A percentile compares a stretch with the other conserved stretches of the same genome.
These are phyloP conservation scores for Sporothrix euskadiensis DNA, from an alignment of 2,329 filamentous ascomycete species.

Conservation along the genomic window DNA sequence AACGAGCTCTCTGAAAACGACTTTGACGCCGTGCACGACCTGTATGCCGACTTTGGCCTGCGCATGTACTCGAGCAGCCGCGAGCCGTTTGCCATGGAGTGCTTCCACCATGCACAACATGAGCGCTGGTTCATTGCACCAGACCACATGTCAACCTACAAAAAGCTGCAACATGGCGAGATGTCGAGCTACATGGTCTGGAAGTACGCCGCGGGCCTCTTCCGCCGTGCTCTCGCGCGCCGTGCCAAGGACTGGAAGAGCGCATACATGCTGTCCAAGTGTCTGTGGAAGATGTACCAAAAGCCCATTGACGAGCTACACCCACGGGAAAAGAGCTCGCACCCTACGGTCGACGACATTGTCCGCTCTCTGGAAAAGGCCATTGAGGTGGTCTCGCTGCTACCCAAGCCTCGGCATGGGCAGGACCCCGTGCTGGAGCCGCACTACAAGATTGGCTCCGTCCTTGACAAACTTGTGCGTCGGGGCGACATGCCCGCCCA, in stretches of 20 bases:
- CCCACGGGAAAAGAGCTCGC: constrained; percentile 44
- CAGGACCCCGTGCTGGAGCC: constrained; percentile 82
- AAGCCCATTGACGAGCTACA: constrained; percentile 49
- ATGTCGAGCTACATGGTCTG: constrained; percentile 63
- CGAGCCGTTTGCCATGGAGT: constrained; percentile 64
- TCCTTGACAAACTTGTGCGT: constrained; percentile 77
- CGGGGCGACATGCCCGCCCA: constrained; percentile 50
- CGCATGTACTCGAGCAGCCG: constrained; percentile 63
- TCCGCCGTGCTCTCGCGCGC: constrained; percentile 56
- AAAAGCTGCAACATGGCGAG: constrained; percentile 54
- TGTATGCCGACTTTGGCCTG: constrained; percentile 63
- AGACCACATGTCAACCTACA: constrained; percentile 53
- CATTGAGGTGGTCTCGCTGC: constrained; percentile 51
- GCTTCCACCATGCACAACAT: constrained; percentile 58
- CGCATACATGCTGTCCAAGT: constrained; percentile 62
- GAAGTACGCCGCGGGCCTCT: constrained; percentile 60
- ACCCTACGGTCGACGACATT: constrained; percentile 46
- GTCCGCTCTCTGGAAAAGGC: constrained; percentile 54
- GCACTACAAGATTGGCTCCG: constrained; percentile 84
- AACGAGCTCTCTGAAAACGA: constrained; percentile 45
- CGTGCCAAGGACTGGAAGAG: constrained; percentile 61
- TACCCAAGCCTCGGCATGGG: constrained; percentile 58
- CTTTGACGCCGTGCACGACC: constrained; percentile 56
- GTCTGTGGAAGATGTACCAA: constrained; percentile 64
- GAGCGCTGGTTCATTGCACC: constrained; percentile 59